These are phyloP conservation scores for Silene coronaria DNA, from an alignment of 179 eudicot genomes.

Conservation along the genomic window DNA sequence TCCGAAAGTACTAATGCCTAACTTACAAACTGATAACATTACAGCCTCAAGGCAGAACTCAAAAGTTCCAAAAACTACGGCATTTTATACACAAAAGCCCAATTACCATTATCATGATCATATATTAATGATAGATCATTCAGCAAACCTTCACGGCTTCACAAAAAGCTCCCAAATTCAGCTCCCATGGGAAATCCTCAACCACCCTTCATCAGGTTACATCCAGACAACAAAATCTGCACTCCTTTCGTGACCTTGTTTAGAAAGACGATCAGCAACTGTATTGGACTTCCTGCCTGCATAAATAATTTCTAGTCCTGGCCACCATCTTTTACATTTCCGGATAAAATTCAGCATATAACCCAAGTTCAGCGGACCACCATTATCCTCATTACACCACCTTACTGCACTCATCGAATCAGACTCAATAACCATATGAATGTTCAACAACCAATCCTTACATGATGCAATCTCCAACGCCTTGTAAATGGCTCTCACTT, in stretches of 20 bases:
- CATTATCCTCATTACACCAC: conserved; percentile 12
- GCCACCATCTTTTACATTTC: conserved; percentile 10
- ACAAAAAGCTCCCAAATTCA: conserved; percentile 1
- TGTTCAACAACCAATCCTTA: neutral
- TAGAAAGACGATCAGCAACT: conserved; percentile 11
- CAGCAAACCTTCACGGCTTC: neutral
- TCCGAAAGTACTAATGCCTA: neutral
- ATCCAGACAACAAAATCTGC: conserved; percentile 7
- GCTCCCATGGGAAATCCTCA: neutral
- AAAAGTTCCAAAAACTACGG: neutral
- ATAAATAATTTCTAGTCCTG: neutral
- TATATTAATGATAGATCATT: neutral
- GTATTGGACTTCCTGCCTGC: conserved; percentile 7
- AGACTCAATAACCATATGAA: conserved; percentile 4
- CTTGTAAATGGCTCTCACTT: conserved; percentile 13
- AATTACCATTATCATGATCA: too few species aligned
- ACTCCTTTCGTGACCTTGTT: conserved; percentile 7
- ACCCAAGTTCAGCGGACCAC: conserved; percentile 7
- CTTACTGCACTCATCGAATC: conserved; percentile 13
- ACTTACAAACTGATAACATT: neutral
- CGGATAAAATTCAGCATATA: conserved; percentile 8
- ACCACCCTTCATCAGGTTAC: neutral
- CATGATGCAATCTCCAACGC: conserved; percentile 6
- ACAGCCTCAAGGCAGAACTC: neutral
- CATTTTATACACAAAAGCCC: neutral